Evolutionary conservation across 805 yeast genomes (phyloP).

Genomic region (Blastobotrys muscicola): DNA sequence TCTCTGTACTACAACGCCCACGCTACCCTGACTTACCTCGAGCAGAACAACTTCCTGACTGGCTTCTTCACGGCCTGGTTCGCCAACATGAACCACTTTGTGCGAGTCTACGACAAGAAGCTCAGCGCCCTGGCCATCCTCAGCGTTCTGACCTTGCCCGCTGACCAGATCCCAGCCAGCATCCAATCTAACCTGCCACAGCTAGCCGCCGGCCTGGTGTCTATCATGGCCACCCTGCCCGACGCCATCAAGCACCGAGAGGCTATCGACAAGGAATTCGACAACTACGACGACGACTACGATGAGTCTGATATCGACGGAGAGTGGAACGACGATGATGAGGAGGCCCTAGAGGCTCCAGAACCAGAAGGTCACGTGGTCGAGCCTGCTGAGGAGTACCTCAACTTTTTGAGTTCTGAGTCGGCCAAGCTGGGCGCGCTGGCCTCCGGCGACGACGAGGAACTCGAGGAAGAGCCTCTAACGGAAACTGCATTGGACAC

Average conservation of each 20-base stretch:
- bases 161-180: slow-evolving; percentile 26
- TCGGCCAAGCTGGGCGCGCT: slow-evolving; percentile 26
- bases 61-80: slow-evolving; percentile 62
- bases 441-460: slow-evolving; percentile 45
- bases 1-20: slow-evolving; percentile 53
- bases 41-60: slow-evolving; percentile 35
- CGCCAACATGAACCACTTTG: slow-evolving; percentile 41
- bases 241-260: slow-evolving; percentile 58
- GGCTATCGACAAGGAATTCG: slow-evolving; percentile 49
- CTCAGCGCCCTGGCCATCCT: slow-evolving; percentile 61
- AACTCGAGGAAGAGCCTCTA: slow-evolving; percentile 72
- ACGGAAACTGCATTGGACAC: slow-evolving; percentile 71
- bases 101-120: slow-evolving; percentile 74
- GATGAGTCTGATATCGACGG: slow-evolving; percentile 25
- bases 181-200: slow-evolving; percentile 32
- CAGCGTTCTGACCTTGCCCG: slow-evolving; percentile 33
- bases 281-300: slow-evolving; percentile 30
- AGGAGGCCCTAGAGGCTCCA: slow-evolving; percentile 20
- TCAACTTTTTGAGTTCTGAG: slow-evolving; percentile 40
- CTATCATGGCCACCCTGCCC: slow-evolving; percentile 54
- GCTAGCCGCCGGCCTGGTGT: slow-evolving; percentile 43
- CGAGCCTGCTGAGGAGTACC: slow-evolving; percentile 35
- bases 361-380: slow-evolving; percentile 22
- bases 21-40: slow-evolving; percentile 42
- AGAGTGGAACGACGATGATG: slow-evolving; percentile 18